These are phyloP conservation scores for Rhodosporidiobolus odoratus DNA, from an alignment of 768 basidiomycete genomes.

Conservation along the genomic window DNA sequence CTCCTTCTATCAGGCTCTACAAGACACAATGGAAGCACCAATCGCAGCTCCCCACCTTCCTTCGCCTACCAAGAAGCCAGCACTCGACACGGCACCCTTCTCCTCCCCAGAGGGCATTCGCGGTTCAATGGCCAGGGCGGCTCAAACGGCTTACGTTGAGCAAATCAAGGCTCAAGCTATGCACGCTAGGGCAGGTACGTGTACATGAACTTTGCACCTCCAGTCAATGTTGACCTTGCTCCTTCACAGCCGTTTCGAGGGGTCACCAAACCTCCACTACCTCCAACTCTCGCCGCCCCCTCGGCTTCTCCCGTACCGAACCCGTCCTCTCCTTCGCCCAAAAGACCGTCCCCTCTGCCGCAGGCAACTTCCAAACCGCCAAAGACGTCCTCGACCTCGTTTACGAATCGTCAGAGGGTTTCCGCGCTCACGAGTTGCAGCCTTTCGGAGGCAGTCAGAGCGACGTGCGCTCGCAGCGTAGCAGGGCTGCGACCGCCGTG, in stretches of 20 bases:
- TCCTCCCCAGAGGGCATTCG: too few species aligned
- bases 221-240: not conserved
- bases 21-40: too few species aligned
- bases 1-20: too few species aligned
- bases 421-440: conserved; percentile 13
- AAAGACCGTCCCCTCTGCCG: not conserved
- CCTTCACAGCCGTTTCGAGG: conserved; percentile 2
- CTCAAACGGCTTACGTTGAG: too few species aligned
- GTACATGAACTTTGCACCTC: not conserved
- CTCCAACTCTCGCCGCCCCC: conserved; percentile 14
- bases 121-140: too few species aligned
- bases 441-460: conserved; percentile 16
- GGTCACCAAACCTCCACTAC: not conserved
- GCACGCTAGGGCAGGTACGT: conserved; percentile 4
- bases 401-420: conserved; percentile 2
- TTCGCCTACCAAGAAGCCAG: too few species aligned
- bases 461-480: not conserved
- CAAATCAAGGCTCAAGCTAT: not conserved
- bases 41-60: too few species aligned
- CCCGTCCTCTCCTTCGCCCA: conserved; percentile 13
- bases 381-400: conserved; percentile 16
- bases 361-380: conserved; percentile 7
- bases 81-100: too few species aligned
- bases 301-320: conserved; percentile 17
- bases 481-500: not conserved